phyloP scores from a whole-genome alignment of 768 basidiomycete species.

The Fomitopsis serialis region DNA sequence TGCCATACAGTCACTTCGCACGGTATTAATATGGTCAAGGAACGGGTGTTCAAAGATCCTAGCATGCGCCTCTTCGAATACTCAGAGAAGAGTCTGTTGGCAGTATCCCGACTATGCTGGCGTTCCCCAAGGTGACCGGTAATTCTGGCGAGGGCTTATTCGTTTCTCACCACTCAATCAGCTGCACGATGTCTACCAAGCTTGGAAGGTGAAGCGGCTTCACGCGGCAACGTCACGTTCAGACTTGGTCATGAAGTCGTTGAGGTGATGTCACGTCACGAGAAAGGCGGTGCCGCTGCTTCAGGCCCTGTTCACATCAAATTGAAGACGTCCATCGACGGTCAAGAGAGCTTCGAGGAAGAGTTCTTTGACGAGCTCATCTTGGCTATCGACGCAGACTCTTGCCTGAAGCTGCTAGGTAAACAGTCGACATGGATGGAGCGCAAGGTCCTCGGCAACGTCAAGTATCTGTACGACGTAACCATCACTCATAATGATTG shows the following conservation, averaged over 20 bases:
- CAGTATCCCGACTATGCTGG: conserved; percentile 32
- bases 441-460: conserved; percentile 34
- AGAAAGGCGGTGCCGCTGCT: conserved; percentile 7
- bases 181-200: conserved; percentile 26
- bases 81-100: conserved; percentile 24
- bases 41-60: conserved; percentile 30
- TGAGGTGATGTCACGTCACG: conserved; percentile 17
- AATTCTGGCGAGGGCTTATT: neutral
- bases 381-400: conserved; percentile 39
- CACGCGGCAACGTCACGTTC: conserved; percentile 23
- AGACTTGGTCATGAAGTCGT: conserved; percentile 21
- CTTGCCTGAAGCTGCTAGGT: conserved; percentile 36
- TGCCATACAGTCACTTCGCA: neutral
- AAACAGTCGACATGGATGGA: conserved; percentile 34
- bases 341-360: conserved; percentile 7
- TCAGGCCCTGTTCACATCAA: conserved; percentile 18
- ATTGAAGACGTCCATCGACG: conserved; percentile 9
- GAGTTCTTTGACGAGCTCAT: conserved; percentile 41
- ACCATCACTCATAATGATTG: conserved; percentile 46
- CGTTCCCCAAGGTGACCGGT: conserved; percentile 27
- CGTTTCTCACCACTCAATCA: conserved; percentile 1
- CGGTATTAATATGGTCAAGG: conserved; percentile 10
- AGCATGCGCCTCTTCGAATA: conserved; percentile 32
- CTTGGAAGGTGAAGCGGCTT: conserved; percentile 22
- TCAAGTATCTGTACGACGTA: conserved; percentile 43